phyloP scores from a whole-genome alignment of 768 basidiomycete species.

The Trametes cinnabarina region DNA sequence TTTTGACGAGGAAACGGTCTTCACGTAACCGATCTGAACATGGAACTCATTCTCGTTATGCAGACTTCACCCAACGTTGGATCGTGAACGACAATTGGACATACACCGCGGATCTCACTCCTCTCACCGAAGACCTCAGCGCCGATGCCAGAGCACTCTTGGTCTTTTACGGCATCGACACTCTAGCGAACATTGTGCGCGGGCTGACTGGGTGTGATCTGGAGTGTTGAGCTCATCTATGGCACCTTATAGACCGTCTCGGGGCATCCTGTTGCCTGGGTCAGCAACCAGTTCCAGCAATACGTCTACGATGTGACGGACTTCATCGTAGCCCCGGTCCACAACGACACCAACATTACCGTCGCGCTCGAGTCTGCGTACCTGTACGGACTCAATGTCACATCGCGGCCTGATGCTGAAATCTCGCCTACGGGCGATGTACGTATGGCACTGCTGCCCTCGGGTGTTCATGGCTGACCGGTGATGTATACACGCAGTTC shows the following conservation, averaged over 20 bases:
- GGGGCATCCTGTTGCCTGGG: constrained; percentile 53
- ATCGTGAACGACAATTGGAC: constrained; percentile 58
- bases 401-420: constrained; percentile 48
- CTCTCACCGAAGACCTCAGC: constrained; percentile 37
- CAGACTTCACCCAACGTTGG: constrained; percentile 57
- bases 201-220: too few species aligned
- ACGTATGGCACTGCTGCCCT: not conserved
- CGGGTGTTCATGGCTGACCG: not conserved
- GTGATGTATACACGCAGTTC: constrained; percentile 32
- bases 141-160: constrained; percentile 30
- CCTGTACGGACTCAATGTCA: constrained; percentile 53
- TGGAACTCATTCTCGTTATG: not conserved
- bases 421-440: constrained; percentile 36
- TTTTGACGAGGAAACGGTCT: not conserved
- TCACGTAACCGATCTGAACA: not conserved
- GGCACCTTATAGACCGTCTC: constrained; percentile 41
- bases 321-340: constrained; percentile 33
- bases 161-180: constrained; percentile 58
- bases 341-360: constrained; percentile 43
- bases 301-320: constrained; percentile 51
- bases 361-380: constrained; percentile 54
- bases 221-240: not conserved
- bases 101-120: constrained; percentile 51
- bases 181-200: constrained; percentile 54
- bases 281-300: constrained; percentile 57